Evolutionary conservation across 192 early-diverging fungal genomes (phyloP), one percentile per base, ranked within the genome.

Genomic region (Mortierella hygrophila): DNA sequence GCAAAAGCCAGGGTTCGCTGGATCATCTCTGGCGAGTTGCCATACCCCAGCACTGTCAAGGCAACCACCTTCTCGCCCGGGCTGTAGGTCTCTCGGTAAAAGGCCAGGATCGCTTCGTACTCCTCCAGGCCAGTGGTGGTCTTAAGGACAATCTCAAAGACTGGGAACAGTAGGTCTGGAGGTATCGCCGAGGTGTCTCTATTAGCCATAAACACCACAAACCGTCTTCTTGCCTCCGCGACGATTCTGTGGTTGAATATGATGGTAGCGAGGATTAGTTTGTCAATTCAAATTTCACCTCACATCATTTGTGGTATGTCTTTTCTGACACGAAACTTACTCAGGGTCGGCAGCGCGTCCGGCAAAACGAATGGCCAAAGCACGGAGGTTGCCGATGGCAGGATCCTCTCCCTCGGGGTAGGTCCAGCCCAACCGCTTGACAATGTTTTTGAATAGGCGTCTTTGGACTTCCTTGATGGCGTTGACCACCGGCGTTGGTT

Each of bases 221-320:
- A 97, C 20, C 95, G 92, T 23, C 89, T 88, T 74, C 90, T 87
- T 37, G 95, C 93, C 82, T 96, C 95, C 18, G 81, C 82, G 18
- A 97, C 80, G 47, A 93, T 92, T 80, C 93, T 95, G 55, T 32
- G 6, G 23, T 44, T 60, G 20, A 57, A 26, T 3, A 71, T 21
- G 40, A 13, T 18, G 10, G 77, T 11, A 32, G 10, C 37, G 29
- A 21, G 11, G 41, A n/a, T 68, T 32, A 68, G 3, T 46, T 37
- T 69, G 26, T 41, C 16, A 23, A 9, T 21, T 0, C 35, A 69
- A 18, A 38, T 15, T 38, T 69, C 68, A 2, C 15, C 32, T 11
- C 11, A 44, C 41, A n/a, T 18, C 52, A 75, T 4, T 55, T 4
- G 1, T 35, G 4, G 18, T 8, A 21, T 29, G 6, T 40, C 3